Evolutionary conservation across 1,139 yeast species (phyloP), one percentile per base, ranked within the genome.

Genomic region (Candida labiduridarum): DNA sequence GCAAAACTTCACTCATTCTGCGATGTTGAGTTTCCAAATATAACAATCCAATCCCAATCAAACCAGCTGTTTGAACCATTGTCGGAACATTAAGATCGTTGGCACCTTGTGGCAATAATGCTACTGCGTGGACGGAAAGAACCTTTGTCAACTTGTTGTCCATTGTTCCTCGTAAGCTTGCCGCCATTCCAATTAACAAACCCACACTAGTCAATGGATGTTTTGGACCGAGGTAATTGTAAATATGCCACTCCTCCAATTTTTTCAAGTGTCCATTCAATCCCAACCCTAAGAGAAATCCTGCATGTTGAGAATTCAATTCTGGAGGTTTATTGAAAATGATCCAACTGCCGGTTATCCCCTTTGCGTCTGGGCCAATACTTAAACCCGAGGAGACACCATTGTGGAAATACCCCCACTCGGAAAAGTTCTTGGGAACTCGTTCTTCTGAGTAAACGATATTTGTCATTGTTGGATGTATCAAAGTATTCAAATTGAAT

Each of bases 201-300:
- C 97, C 98, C 38, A 91, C 85, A 65, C 96, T 89, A 0, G 96
- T 89, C 47, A 82, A 80, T 1, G 87, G 83, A 62, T 89, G 94
- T 59, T 95, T 92, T 0, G 97, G 96, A 0, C 97, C 96, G 47
- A 95, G 71, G 57, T 91, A 92, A 61, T 94, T 92, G 66, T 91
- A 95, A 30, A 95, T 88, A 63, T 92, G 97, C 98, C 99, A 95
- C 64, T 94, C 97, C 61, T 95, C 98, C 31, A 95, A 71, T 44
- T 78, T 78, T 54, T 82, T 85, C 57, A 95, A 69, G 64, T 92
- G 97, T 0, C 98, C 98, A 69, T 90, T 90, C 41, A 95, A 72
- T 0, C 99, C 99, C 22, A 94, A 71, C 0, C 98, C 99, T 27
- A 91, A 71, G n/a, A 95, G 69, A 59, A 95, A 91, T 0, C 99